phyloP scores from a whole-genome alignment of 164 flowering plant species.

The Kingdonia uniflora region DNA sequence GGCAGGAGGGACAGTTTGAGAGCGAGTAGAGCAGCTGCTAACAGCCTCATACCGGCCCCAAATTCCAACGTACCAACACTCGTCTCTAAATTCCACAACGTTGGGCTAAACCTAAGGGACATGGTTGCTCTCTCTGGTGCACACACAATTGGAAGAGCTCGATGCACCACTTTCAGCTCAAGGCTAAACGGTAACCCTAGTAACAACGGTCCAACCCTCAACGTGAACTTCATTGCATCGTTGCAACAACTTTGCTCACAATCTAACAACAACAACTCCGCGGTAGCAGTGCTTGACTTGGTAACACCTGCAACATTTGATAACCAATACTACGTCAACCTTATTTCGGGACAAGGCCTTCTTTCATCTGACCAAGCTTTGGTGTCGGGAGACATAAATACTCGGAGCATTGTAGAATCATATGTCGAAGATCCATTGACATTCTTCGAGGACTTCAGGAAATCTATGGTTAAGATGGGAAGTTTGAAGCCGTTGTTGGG shows the following conservation, averaged over 20 bases:
- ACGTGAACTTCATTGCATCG: constrained; percentile 36
- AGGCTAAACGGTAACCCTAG: constrained; percentile 21
- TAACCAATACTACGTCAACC: constrained; percentile 67
- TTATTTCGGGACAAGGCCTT: constrained; percentile 59
- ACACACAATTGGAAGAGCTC: constrained; percentile 74
- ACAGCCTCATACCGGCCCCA: constrained; percentile 59
- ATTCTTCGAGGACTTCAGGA: constrained; percentile 57
- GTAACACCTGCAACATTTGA: constrained; percentile 62
- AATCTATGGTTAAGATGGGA: constrained; percentile 72
- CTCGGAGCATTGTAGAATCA: constrained; percentile 29
- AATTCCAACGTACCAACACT: constrained; percentile 40
- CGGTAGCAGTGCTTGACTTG: constrained; percentile 53
- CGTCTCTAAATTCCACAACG: constrained; percentile 41
- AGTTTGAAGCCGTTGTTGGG: constrained; percentile 26
- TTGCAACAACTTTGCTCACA: constrained; percentile 49
- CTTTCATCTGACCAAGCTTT: constrained; percentile 66
- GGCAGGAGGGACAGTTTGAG: constrained; percentile 63
- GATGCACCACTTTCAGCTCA: constrained; percentile 49
- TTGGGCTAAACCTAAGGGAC: constrained; percentile 46
- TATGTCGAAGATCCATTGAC: constrained; percentile 26
- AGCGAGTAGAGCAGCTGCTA: constrained; percentile 58
- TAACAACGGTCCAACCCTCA: constrained; percentile 14
- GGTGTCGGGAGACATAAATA: constrained; percentile 15
- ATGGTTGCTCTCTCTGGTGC: constrained; percentile 81
- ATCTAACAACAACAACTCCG: constrained; percentile 15